A percentile compares a stretch with the other conserved stretches of the same genome.
Evolutionary conservation across 2,329 filamentous ascomycete genomes (phyloP).

Genomic region (Fonsecaea multimorphosa): DNA sequence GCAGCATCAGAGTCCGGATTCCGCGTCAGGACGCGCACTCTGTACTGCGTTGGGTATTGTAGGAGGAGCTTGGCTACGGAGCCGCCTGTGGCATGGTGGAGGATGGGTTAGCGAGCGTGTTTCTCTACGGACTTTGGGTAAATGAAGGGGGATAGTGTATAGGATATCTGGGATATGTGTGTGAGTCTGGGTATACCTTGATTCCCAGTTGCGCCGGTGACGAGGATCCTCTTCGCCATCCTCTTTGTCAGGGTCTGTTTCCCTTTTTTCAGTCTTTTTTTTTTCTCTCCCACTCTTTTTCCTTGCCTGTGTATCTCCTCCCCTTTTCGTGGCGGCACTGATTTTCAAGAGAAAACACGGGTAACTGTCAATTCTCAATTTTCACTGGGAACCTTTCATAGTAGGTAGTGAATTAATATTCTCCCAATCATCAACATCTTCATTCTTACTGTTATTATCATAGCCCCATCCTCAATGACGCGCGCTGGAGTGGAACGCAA

Average conservation of each 20-base stretch:
- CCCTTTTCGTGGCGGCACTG: neutral
- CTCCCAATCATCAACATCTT: no score
- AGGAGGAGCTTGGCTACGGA: slow-evolving; percentile 42
- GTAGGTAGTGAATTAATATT: neutral
- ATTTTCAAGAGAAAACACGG: neutral
- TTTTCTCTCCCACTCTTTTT: neutral
- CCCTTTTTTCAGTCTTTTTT: neutral
- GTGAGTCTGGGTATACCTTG: slow-evolving; percentile 13
- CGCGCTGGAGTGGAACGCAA: neutral
- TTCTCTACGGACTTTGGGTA: neutral
- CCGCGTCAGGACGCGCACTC: slow-evolving; percentile 42
- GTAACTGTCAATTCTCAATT: neutral
- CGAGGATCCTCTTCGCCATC: slow-evolving; percentile 15
- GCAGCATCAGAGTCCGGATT: slow-evolving; percentile 38
- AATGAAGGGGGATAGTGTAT: no score
- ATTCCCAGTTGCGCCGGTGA: slow-evolving; percentile 19
- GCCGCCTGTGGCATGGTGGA: slow-evolving; percentile 33
- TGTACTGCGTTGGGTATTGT: slow-evolving; percentile 38
- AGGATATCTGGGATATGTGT: neutral
- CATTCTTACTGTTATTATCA: neutral
- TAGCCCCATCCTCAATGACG: neutral
- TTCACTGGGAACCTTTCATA: neutral
- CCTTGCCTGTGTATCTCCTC: neutral
- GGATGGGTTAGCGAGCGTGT: neutral
- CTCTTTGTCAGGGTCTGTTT: no score